Evolutionary conservation across 2,329 filamentous ascomycete species (phyloP).

Genomic region (Fusarium lyarnte): DNA sequence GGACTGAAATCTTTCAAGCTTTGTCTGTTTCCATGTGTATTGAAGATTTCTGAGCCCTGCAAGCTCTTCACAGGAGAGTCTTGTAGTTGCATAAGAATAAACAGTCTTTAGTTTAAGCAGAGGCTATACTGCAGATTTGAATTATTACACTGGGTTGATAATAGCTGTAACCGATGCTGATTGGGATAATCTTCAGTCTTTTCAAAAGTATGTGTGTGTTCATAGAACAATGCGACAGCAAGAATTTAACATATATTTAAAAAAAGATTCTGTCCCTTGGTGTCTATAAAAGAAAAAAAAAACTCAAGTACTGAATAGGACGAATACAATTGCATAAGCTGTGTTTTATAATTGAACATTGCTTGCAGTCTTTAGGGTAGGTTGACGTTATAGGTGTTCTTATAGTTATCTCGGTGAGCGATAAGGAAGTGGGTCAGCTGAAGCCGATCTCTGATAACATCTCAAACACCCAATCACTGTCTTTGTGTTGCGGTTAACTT

Average conservation of each 20-base stretch:
- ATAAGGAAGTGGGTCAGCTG: neutral
- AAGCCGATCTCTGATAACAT: neutral
- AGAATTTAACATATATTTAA: no score
- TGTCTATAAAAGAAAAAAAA: no score
- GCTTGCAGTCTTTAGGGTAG: neutral
- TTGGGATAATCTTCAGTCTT: no score
- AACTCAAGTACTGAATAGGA: neutral
- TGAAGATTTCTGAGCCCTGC: rapidly evolving
- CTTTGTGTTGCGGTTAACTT: neutral
- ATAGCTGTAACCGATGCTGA: no score
- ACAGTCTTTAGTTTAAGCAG: neutral
- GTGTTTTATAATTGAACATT: neutral
- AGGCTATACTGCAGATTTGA: no score
- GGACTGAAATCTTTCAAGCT: rapidly evolving
- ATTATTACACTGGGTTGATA: no score
- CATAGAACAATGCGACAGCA: no score
- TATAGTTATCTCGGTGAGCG: neutral
- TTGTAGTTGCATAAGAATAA: no score
- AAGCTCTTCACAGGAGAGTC: neutral
- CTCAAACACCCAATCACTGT: neutral
- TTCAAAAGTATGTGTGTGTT: no score
- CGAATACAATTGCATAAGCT: neutral
- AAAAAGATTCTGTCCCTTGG: no score
- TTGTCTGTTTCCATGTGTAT: rapidly evolving
- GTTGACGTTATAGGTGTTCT: neutral